phyloP scores from a whole-genome alignment of 306 rosid species.

The Hippophae tibetana region DNA sequence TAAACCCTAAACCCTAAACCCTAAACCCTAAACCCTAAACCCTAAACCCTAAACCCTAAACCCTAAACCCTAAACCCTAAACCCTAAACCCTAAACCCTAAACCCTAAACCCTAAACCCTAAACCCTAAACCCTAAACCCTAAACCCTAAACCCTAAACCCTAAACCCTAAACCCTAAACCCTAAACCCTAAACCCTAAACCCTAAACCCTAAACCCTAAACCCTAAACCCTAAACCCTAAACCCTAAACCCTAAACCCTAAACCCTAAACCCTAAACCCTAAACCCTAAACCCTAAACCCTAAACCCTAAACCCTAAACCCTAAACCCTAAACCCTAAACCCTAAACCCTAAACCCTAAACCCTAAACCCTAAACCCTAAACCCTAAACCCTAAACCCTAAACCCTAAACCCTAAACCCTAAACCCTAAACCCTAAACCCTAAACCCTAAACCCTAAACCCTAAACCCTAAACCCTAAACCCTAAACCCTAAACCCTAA shows the following conservation, averaged over 20 bases:
- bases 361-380: slow-evolving; percentile 11
- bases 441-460: slow-evolving; percentile 8
- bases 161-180: slow-evolving; percentile 13
- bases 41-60: slow-evolving; percentile 4
- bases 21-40: slow-evolving; percentile 11
- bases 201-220: not conserved
- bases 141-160: slow-evolving; percentile 11
- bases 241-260: slow-evolving; percentile 13
- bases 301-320: slow-evolving; percentile 19
- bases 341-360: slow-evolving; percentile 18
- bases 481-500: not conserved
- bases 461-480: slow-evolving; percentile 10
- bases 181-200: slow-evolving; percentile 13
- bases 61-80: slow-evolving; percentile 14
- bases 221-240: slow-evolving; percentile 18
- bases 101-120: slow-evolving; percentile 21
- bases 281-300: slow-evolving; percentile 17
- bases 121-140: slow-evolving; percentile 21
- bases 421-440: slow-evolving; percentile 12
- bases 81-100: slow-evolving; percentile 19
- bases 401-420: slow-evolving; percentile 21
- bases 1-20: slow-evolving; percentile 13
- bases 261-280: slow-evolving; percentile 10
- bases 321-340: slow-evolving; percentile 9
- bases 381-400: slow-evolving; percentile 14